Conservation (phyloP, 225 moss, liverwort and hornwort genomes). For the Straminergon stramineum region DNA sequence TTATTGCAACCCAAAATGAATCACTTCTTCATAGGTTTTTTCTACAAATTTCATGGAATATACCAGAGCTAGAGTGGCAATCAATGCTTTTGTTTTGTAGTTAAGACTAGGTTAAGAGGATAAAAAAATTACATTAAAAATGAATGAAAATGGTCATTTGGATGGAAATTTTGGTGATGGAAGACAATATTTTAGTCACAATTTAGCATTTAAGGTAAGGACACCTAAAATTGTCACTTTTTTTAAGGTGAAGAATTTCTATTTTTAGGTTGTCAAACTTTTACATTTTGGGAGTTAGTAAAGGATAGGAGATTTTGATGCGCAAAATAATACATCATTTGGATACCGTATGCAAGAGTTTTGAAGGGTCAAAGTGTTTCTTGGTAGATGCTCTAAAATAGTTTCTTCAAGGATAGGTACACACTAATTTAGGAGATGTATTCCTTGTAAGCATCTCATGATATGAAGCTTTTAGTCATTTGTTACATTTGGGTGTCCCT, state of each 20-base stretch:
- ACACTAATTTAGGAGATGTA: not conserved
- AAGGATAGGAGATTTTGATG: accelerated
- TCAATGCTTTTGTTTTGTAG: not conserved
- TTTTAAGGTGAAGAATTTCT: not conserved
- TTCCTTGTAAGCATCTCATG: not conserved
- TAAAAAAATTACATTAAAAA: not conserved
- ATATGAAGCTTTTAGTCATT: accelerated
- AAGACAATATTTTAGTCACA: accelerated
- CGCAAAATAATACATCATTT: not conserved
- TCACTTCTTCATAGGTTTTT: too few species aligned
- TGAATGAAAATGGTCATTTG: not conserved
- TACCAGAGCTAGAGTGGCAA: not conserved
- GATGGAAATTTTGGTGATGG: not conserved
- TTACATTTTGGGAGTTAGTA: too few species aligned
- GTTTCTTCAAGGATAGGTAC: not conserved
- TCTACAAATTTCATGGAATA: not conserved
- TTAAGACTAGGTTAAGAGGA: not conserved
- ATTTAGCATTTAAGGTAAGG: not conserved
- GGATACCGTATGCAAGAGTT: not conserved
- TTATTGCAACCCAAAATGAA: not conserved
- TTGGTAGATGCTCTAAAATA: not conserved
- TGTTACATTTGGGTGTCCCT: not conserved
- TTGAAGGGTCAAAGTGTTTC: not conserved
- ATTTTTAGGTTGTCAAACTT: not conserved
- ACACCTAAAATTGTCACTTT: not conserved